A percentile compares a stretch with the other conserved stretches of the same genome.
Conservation (phyloP, 2,329 filamentous ascomycete genomes). For the Monilinia fructicola region DNA sequence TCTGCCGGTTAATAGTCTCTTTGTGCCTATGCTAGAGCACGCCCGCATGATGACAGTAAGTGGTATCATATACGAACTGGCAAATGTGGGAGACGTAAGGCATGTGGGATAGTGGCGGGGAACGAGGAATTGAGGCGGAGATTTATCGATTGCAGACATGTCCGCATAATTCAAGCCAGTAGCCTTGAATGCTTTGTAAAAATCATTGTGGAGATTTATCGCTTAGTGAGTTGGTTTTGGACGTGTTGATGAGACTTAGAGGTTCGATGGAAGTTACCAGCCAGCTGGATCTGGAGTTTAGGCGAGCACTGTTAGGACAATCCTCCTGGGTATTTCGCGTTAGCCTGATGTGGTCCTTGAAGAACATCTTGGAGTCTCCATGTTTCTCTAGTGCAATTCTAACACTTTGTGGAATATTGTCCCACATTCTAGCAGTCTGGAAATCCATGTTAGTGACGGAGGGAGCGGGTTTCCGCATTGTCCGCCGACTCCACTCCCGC, state of each 20-base stretch:
- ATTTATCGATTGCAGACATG: neutral
- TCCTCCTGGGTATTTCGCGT: neutral
- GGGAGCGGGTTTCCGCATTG: too few relatives aligned
- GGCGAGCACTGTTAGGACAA: neutral
- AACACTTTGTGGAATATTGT: neutral
- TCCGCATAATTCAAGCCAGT: neutral
- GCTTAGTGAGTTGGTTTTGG: neutral
- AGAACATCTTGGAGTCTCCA: neutral
- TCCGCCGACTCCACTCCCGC: too few relatives aligned
- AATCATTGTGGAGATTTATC: neutral
- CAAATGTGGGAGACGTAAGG: neutral
- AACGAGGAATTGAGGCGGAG: too few relatives aligned
- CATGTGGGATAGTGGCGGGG: neutral
- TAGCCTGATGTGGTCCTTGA: neutral
- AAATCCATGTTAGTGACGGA: too few relatives aligned
- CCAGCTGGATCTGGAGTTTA: neutral
- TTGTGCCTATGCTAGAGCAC: neutral
- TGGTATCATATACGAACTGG: neutral
- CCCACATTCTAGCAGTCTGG: neutral
- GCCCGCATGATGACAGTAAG: neutral
- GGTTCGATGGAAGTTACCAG: neutral
- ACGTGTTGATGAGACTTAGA: neutral
- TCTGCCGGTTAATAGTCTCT: conserved; percentile 6
- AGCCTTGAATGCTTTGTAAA: neutral
- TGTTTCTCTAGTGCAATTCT: neutral